These are phyloP conservation scores for Borovskyia barvae DNA, from an alignment of 208 protist genomes.

Conservation along the genomic window DNA sequence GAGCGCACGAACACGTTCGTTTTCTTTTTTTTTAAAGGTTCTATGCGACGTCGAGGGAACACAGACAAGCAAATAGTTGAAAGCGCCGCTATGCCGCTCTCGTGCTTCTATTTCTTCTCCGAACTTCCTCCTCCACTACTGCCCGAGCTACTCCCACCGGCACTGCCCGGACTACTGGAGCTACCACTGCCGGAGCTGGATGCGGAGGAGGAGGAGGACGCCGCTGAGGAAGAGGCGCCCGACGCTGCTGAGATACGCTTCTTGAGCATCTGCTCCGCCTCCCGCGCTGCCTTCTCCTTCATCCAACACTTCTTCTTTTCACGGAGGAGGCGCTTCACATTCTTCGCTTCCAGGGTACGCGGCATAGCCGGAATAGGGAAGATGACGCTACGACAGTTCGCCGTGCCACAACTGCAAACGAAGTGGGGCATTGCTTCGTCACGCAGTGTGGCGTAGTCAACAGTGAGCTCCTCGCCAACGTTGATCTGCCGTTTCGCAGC, in stretches of 20 bases:
- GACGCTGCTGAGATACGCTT: conserved; percentile 36
- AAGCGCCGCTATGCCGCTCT: too few species aligned
- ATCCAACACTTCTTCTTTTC: conserved; percentile 78
- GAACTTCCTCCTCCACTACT: too few species aligned
- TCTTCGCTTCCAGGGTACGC: conserved; percentile 63
- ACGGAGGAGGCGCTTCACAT: conserved; percentile 54
- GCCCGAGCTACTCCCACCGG: neutral
- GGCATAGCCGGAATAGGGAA: conserved; percentile 66
- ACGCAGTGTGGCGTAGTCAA: conserved; percentile 83
- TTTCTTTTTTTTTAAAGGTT: too few species aligned
- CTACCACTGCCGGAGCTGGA: conserved; percentile 6
- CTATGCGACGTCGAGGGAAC: too few species aligned
- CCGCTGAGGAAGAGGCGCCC: conserved; percentile 1
- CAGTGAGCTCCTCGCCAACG: conserved; percentile 83
- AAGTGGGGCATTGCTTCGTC: conserved; percentile 81
- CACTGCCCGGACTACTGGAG: conserved; percentile 7
- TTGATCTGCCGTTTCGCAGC: conserved; percentile 77
- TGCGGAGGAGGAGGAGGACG: neutral
- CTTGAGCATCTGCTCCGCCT: conserved; percentile 75
- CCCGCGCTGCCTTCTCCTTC: conserved; percentile 69
- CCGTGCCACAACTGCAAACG: conserved; percentile 77
- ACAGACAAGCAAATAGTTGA: too few species aligned
- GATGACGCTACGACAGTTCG: conserved; percentile 83
- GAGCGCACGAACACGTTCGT: too few species aligned
- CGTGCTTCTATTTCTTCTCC: neutral